Evolutionary conservation across 768 basidiomycete species (phyloP).

Genomic region (Chalciporus chontae): DNA sequence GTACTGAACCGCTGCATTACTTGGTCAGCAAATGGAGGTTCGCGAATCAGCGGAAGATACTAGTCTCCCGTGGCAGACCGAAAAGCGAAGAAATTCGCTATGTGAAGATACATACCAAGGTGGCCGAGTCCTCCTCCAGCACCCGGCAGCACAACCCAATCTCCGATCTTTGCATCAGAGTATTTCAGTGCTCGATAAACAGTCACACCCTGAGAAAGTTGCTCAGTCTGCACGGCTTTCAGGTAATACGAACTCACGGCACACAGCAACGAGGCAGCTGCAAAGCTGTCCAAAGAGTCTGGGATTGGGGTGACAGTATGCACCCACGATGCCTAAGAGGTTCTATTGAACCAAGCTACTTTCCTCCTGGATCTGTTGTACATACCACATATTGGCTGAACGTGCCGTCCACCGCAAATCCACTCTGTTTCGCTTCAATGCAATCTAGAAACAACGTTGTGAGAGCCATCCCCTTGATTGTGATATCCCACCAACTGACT

Average conservation of each 20-base stretch:
- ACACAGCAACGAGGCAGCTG: constrained; percentile 74
- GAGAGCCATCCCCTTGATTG: not conserved
- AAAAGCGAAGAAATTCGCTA: too few relatives aligned
- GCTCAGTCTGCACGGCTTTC: too few relatives aligned
- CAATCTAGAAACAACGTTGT: constrained; percentile 45
- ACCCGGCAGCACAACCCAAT: constrained; percentile 75
- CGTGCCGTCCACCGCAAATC: constrained; percentile 75
- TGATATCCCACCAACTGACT: constrained; percentile 37
- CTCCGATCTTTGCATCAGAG: constrained; percentile 57
- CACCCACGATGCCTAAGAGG: constrained; percentile 60
- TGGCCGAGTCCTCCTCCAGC: constrained; percentile 84
- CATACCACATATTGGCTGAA: constrained; percentile 65
- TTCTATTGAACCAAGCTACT: not conserved
- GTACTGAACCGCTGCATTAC: constrained; percentile 65
- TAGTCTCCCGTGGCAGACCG: too few relatives aligned
- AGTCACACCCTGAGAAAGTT: constrained; percentile 58
- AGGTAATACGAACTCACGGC: constrained; percentile 40
- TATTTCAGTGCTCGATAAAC: constrained; percentile 85
- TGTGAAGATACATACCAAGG: constrained; percentile 43
- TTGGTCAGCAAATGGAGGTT: not conserved
- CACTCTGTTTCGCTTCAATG: constrained; percentile 52
- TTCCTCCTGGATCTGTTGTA: constrained; percentile 8
- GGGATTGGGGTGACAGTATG: constrained; percentile 80
- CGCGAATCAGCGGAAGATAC: too few relatives aligned
- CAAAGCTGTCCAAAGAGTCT: constrained; percentile 56